Evolutionary conservation across 371 early-diverging fungal genomes (phyloP).

Genomic region (Nematocida sp.): DNA sequence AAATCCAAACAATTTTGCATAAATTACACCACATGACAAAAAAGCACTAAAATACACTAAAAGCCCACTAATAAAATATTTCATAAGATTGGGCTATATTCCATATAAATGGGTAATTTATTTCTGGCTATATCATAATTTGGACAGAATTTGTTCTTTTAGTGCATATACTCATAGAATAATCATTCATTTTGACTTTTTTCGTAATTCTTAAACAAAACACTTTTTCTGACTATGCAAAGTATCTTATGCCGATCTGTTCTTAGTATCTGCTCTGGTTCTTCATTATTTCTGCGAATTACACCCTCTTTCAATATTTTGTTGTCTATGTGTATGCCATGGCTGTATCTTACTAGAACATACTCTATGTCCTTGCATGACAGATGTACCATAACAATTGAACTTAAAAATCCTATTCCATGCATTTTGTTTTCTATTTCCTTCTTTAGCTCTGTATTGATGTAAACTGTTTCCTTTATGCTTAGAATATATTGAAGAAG

Average conservation of each 20-base stretch:
- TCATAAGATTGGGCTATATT: no score
- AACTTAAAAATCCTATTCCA: slow-evolving; percentile 36
- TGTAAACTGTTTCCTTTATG: slow-evolving; percentile 20
- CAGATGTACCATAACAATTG: slow-evolving; percentile 29
- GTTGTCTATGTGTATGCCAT: slow-evolving; percentile 34
- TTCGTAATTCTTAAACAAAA: not conserved
- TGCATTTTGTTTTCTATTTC: slow-evolving; percentile 30
- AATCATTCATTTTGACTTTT: not conserved
- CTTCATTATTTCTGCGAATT: not conserved
- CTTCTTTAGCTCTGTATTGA: not conserved
- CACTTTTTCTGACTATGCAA: not conserved
- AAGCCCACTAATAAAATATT: no score
- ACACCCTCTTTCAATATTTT: not conserved
- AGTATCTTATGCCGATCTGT: slow-evolving; percentile 16
- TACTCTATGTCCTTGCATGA: slow-evolving; percentile 13
- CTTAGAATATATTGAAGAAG: slow-evolving; percentile 46
- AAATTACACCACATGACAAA: not conserved
- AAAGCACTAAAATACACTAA: no score
- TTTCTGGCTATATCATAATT: no score
- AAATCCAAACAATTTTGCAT: slow-evolving; percentile 15
- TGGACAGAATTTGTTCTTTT: not conserved
- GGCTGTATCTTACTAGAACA: slow-evolving; percentile 21
- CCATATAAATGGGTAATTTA: no score
- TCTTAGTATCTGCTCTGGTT: slow-evolving; percentile 8
- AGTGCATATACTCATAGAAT: not conserved